Conservation (phyloP, 2,329 filamentous ascomycete genomes). For the Hypoxylon sp. region DNA sequence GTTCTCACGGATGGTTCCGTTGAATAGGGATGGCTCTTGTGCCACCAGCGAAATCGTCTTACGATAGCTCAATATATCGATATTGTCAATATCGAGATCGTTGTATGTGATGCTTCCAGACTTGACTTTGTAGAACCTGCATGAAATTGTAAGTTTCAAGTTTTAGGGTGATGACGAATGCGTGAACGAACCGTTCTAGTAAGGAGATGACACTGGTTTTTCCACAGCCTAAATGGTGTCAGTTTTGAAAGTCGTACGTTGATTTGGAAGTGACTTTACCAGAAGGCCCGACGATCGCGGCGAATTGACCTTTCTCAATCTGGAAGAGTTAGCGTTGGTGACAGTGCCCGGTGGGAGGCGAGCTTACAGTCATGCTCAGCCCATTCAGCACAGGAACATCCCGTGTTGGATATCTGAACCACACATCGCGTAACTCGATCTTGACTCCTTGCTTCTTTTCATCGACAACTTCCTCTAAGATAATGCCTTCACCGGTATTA, state of each 20-base stretch:
- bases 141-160: slow-evolving; percentile 24
- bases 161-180: not conserved
- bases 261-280: slow-evolving; percentile 49
- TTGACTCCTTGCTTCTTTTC: slow-evolving; percentile 59
- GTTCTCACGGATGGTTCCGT: slow-evolving; percentile 69
- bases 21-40: slow-evolving; percentile 77
- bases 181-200: slow-evolving; percentile 57
- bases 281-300: slow-evolving; percentile 73
- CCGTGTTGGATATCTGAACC: slow-evolving; percentile 69
- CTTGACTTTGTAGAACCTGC: slow-evolving; percentile 71
- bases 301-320: slow-evolving; percentile 73
- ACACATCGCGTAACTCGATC: slow-evolving; percentile 64
- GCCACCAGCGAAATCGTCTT: slow-evolving; percentile 73
- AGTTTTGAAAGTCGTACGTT: slow-evolving; percentile 14
- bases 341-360: not conserved
- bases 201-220: slow-evolving; percentile 76
- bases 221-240: slow-evolving; percentile 57
- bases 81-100: slow-evolving; percentile 63
- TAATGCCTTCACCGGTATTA: slow-evolving; percentile 33
- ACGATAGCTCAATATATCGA: slow-evolving; percentile 70
- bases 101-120: slow-evolving; percentile 72
- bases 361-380: slow-evolving; percentile 62
- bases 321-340: slow-evolving; percentile 29
- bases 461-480: slow-evolving; percentile 48
- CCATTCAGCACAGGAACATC: slow-evolving; percentile 65